Conservation (phyloP, 2,329 filamentous ascomycete species). For the Aureobasidium mangrovei region DNA sequence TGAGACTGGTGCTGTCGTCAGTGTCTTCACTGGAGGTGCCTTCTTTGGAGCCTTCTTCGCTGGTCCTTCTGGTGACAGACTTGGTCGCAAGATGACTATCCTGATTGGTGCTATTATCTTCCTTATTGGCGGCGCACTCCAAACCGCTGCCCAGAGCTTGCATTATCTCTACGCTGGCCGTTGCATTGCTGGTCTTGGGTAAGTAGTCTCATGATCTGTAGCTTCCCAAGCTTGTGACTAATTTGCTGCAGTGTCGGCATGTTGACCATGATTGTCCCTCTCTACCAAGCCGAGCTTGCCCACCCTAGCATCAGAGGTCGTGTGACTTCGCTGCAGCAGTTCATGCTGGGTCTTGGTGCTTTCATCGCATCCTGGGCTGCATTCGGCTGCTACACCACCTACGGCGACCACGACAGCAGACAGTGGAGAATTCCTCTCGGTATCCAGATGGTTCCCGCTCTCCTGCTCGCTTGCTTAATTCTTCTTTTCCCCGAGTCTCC, state of each 20-base stretch:
- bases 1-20: slow-evolving; percentile 22
- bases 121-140: slow-evolving; percentile 61
- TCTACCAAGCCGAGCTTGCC: slow-evolving; percentile 72
- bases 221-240: not conserved
- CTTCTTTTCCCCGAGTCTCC: slow-evolving; percentile 59
- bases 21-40: slow-evolving; percentile 40
- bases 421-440: slow-evolving; percentile 58
- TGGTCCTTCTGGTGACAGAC: slow-evolving; percentile 52
- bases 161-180: slow-evolving; percentile 62
- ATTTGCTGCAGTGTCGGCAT: slow-evolving; percentile 44
- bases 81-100: slow-evolving; percentile 66
- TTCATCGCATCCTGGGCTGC: slow-evolving; percentile 65
- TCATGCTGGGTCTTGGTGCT: slow-evolving; percentile 71
- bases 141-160: slow-evolving; percentile 55
- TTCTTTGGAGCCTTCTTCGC: slow-evolving; percentile 61
- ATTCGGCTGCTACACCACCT: slow-evolving; percentile 51
- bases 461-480: slow-evolving; percentile 56
- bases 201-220: slow-evolving; percentile 24
- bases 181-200: slow-evolving; percentile 59
- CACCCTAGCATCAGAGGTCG: slow-evolving; percentile 70
- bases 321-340: slow-evolving; percentile 69
- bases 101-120: slow-evolving; percentile 63
- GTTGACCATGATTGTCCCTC: slow-evolving; percentile 55
- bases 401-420: slow-evolving; percentile 37
- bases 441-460: slow-evolving; percentile 63